Conservation (phyloP, 192 early-diverging fungal genomes). For the Linnemannia exigua region DNA sequence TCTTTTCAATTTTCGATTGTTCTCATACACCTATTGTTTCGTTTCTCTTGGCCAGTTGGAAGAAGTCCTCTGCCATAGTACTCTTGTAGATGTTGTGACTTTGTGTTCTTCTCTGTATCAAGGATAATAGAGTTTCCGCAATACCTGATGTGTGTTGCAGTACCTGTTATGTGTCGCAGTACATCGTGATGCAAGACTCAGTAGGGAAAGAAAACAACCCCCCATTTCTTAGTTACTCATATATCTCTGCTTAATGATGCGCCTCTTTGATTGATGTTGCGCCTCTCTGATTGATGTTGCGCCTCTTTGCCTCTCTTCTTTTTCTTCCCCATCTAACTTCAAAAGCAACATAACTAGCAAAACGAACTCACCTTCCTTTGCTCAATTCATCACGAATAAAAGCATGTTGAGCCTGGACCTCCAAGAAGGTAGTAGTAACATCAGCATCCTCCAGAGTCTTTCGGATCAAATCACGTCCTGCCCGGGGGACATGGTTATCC, state of each 20-base stretch:
- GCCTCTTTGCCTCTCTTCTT: background rate
- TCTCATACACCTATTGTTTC: too few relatives aligned
- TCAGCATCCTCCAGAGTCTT: constrained; percentile 64
- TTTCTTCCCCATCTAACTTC: background rate
- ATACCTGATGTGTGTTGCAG: background rate
- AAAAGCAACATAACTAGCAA: background rate
- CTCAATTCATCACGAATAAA: constrained; percentile 75
- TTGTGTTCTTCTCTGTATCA: background rate
- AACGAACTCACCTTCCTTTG: constrained; percentile 62
- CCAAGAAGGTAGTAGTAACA: constrained; percentile 68
- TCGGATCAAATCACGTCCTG: constrained; percentile 69
- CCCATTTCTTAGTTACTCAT: background rate
- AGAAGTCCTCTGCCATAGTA: too few relatives aligned
- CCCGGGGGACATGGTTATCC: constrained; percentile 74
- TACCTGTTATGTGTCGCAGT: background rate
- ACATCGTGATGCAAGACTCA: background rate
- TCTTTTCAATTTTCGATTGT: too few relatives aligned
- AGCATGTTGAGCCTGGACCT: constrained; percentile 76
- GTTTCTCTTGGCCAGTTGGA: too few relatives aligned
- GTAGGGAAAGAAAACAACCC: background rate
- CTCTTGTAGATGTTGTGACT: too few relatives aligned
- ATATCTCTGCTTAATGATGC: too few relatives aligned
- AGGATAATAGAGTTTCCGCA: background rate
- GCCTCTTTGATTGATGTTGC: too few relatives aligned
- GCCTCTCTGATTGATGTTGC: too few relatives aligned